A percentile compares a stretch with the other conserved stretches of the same genome.
phyloP scores from a whole-genome alignment of 1,139 yeast genomes.

The Suhomyces taliae region DNA sequence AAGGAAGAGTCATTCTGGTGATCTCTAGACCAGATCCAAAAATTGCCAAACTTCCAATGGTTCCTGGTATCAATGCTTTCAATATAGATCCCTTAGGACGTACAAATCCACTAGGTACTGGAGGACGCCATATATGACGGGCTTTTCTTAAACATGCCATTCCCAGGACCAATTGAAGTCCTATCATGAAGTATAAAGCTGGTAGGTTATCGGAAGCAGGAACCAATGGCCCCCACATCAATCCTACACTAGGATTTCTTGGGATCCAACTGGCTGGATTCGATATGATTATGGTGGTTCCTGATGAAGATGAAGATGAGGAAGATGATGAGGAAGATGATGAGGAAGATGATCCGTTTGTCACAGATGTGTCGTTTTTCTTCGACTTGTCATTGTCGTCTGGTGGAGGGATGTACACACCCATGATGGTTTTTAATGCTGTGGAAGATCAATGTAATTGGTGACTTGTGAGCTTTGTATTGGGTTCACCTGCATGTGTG shows the following conservation, averaged over 20 bases:
- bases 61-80: conserved; percentile 13
- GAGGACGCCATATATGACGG: conserved; percentile 15
- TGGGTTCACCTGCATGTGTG: too few species aligned
- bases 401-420: conserved; percentile 21
- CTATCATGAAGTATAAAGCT: conserved; percentile 50
- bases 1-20: conserved; percentile 48
- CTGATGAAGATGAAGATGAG: conserved; percentile 11
- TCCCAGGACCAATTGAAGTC: conserved; percentile 49
- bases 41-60: conserved; percentile 26
- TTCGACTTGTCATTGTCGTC: conserved; percentile 18
- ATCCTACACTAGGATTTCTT: conserved; percentile 55
- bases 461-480: too few species aligned
- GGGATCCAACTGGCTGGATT: conserved; percentile 29
- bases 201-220: conserved; percentile 60
- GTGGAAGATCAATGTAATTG: too few species aligned
- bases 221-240: conserved; percentile 63
- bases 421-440: conserved; percentile 9
- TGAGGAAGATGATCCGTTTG: background rate
- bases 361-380: background rate
- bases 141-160: conserved; percentile 27
- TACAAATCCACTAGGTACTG: conserved; percentile 16
- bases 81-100: conserved; percentile 9
- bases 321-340: background rate
- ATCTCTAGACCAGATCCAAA: conserved; percentile 49
- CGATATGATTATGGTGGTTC: conserved; percentile 21